A percentile compares a stretch with the other conserved stretches of the same genome.
phyloP scores from a whole-genome alignment of 139 green algal species.

The Chlorella sorokiniana region DNA sequence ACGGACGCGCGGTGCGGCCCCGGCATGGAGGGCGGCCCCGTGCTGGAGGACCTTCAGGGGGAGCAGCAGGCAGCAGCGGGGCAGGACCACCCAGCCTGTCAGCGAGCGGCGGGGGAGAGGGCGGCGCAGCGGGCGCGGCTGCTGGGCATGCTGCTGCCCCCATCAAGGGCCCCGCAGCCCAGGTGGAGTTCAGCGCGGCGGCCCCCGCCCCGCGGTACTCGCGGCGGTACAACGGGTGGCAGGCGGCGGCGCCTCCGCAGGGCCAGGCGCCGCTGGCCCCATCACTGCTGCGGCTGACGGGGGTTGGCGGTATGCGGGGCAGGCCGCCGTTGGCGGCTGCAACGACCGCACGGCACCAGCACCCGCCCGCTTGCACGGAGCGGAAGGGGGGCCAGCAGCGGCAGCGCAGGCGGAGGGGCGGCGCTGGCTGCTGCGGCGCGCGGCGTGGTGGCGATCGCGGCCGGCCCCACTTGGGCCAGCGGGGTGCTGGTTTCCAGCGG shows the following conservation, averaged over 20 bases:
- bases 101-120: too few relatives aligned
- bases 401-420: neutral
- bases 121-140: constrained; percentile 26
- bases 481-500: constrained; percentile 64
- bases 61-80: too few relatives aligned
- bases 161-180: constrained; percentile 46
- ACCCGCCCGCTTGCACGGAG: neutral
- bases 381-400: neutral
- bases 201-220: constrained; percentile 17
- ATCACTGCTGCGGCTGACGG: neutral
- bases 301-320: too few relatives aligned
- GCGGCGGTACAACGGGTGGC: constrained; percentile 1
- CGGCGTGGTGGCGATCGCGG: constrained; percentile 26
- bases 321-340: neutral
- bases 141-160: constrained; percentile 55
- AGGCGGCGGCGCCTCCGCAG: too few relatives aligned
- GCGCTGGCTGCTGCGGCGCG: neutral
- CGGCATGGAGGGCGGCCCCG: constrained; percentile 71
- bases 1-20: constrained; percentile 62
- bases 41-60: constrained; percentile 30
- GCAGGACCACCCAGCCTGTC: too few relatives aligned
- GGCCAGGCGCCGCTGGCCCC: too few relatives aligned
- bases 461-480: constrained; percentile 59
- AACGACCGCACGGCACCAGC: neutral
- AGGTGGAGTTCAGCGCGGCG: constrained; percentile 45